Evolutionary conservation across 352 stramenopile species (phyloP).

Genomic region (Pythium plurisporium): DNA sequence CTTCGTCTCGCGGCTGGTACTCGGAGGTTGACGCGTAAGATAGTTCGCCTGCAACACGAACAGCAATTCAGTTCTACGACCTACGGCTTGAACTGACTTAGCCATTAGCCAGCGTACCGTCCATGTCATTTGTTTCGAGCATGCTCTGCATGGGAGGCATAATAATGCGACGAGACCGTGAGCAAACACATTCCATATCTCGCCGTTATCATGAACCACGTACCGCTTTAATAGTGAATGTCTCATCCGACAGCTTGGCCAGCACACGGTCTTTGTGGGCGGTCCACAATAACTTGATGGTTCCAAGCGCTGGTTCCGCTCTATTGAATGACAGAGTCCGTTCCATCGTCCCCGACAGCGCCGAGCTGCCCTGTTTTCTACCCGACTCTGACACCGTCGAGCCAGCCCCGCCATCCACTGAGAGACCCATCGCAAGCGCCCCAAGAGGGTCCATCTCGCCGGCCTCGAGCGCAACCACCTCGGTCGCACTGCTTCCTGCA

Average conservation of each 20-base stretch:
- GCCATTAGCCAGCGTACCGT: conserved; percentile 25
- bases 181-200: neutral
- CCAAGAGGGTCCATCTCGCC: conserved; percentile 70
- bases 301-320: conserved; percentile 12
- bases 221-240: conserved; percentile 74
- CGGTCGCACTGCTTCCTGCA: conserved; percentile 7
- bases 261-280: conserved; percentile 63
- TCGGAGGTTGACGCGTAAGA: conserved; percentile 36
- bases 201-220: conserved; percentile 1
- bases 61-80: too few relatives aligned
- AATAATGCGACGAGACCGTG: neutral
- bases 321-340: neutral
- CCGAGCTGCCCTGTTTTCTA: neutral
- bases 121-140: conserved; percentile 67
- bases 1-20: conserved; percentile 32
- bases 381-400: neutral
- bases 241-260: conserved; percentile 56
- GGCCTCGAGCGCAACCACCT: conserved; percentile 58
- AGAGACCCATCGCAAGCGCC: conserved; percentile 29
- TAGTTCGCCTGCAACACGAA: conserved; percentile 28
- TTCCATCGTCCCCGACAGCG: neutral
- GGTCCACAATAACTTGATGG: conserved; percentile 61
- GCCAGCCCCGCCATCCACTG: neutral
- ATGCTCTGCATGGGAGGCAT: conserved; percentile 45
- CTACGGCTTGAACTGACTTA: too few relatives aligned